Percentiles rank a stretch among this genome's conserved stretches.
Evolutionary conservation across 106 monocot species (phyloP).

Genomic region (Dioscorea alata): DNA sequence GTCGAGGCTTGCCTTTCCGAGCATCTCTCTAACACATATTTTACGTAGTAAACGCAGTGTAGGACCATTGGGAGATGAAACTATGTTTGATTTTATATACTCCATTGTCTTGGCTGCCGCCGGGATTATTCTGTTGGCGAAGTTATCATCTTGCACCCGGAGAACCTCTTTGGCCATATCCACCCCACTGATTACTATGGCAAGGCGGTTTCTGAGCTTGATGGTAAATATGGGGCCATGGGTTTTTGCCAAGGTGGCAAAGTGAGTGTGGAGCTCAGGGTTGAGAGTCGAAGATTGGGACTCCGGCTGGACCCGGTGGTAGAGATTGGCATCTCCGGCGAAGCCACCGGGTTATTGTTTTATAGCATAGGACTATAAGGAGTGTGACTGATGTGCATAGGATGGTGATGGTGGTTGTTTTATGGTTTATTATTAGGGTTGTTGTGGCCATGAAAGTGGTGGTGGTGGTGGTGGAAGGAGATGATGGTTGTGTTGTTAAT

Average conservation of each 20-base stretch:
- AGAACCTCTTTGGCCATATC: background rate
- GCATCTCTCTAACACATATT: slow-evolving; percentile 3
- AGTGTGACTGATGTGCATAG: too few relatives aligned
- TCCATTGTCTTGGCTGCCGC: too few relatives aligned
- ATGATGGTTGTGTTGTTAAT: too few relatives aligned
- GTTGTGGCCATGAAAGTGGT: too few relatives aligned
- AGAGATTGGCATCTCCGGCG: background rate
- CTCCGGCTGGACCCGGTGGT: slow-evolving; percentile 7
- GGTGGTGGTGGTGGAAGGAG: too few relatives aligned
- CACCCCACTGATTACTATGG: slow-evolving; percentile 4
- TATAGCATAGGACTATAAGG: too few relatives aligned
- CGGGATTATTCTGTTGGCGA: too few relatives aligned
- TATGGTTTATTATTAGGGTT: too few relatives aligned
- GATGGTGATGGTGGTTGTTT: too few relatives aligned
- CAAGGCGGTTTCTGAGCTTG: slow-evolving; percentile 2
- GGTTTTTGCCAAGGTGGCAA: background rate
- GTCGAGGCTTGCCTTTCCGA: slow-evolving; percentile 1
- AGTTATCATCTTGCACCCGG: slow-evolving; percentile 4
- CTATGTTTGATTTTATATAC: background rate
- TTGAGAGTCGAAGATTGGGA: slow-evolving; percentile 8
- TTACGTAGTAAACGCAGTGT: slow-evolving; percentile 8
- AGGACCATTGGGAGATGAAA: slow-evolving; percentile 3
- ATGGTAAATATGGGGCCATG: slow-evolving; percentile 8
- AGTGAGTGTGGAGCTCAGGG: slow-evolving; percentile 4
- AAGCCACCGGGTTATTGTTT: background rate